Conservation (phyloP, 2,329 filamentous ascomycete genomes). For the Albophoma yamanashiensis region DNA sequence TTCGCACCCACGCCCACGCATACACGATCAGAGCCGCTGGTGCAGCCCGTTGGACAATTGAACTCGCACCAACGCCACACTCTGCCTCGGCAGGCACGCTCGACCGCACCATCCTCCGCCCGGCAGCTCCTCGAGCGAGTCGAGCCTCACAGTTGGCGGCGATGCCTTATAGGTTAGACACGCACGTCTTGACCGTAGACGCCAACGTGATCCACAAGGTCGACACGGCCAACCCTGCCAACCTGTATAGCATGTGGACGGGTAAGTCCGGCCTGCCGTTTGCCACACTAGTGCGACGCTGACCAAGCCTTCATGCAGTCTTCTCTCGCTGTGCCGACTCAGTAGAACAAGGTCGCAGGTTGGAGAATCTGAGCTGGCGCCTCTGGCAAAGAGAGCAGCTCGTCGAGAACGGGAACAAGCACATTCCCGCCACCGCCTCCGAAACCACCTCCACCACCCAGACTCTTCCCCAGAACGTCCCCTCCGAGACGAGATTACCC, state of each 20-base stretch:
- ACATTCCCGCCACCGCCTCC: conserved; percentile 26
- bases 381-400: conserved; percentile 76
- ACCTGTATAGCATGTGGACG: conserved; percentile 94
- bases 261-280: conserved; percentile 50
- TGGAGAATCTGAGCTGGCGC: conserved; percentile 94
- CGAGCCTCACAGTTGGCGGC: conserved; percentile 25
- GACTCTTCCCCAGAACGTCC: conserved; percentile 40
- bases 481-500: conserved; percentile 27
- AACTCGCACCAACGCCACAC: neutral
- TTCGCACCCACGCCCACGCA: neutral
- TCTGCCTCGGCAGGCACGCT: neutral
- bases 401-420: conserved; percentile 64
- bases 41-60: neutral
- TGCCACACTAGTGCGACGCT: conserved; percentile 12
- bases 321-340: conserved; percentile 92
- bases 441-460: conserved; percentile 26
- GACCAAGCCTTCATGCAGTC: conserved; percentile 47
- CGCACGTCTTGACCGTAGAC: conserved; percentile 84
- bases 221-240: conserved; percentile 85
- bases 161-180: conserved; percentile 79
- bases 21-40: neutral
- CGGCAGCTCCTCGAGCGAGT: conserved; percentile 21
- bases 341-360: conserved; percentile 79
- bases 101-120: neutral
- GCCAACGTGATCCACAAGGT: conserved; percentile 88